phyloP scores from a whole-genome alignment of 441 rosid genomes.

The Melastoma candidum region DNA sequence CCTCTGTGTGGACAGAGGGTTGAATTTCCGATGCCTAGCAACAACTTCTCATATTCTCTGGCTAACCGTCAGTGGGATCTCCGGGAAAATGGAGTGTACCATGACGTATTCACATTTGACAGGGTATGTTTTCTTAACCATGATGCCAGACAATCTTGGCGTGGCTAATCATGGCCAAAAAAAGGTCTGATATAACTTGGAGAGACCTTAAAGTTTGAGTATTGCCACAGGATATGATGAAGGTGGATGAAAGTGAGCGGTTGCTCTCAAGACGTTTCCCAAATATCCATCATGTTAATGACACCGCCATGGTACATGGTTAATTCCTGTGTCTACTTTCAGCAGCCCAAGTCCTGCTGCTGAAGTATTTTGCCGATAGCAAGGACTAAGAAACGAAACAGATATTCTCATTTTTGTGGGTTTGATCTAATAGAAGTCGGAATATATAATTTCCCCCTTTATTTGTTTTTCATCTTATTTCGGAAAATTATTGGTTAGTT shows the following conservation, averaged over 20 bases:
- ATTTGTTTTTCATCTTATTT: no score
- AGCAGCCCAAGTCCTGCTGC: background rate
- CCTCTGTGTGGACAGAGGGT: conserved; percentile 49
- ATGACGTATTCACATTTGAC: conserved; percentile 61
- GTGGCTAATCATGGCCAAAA: no score
- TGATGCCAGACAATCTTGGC: no score
- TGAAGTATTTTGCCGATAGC: background rate
- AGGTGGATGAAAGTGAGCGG: conserved; percentile 61
- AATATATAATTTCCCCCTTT: no score
- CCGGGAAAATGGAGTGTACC: conserved; percentile 47
- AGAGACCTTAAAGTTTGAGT: background rate
- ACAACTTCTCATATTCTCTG: conserved; percentile 78
- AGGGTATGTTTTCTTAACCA: conserved; percentile 37
- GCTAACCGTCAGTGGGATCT: conserved; percentile 88
- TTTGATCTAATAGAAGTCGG: no score
- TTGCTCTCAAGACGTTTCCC: conserved; percentile 70
- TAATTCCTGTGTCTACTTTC: background rate
- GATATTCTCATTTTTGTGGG: no score
- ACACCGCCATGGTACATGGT: conserved; percentile 55
- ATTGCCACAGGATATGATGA: conserved; percentile 68
- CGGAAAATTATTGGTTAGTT: background rate
- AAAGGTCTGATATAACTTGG: no score
- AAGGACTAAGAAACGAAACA: no score
- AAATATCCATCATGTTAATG: conserved; percentile 69
- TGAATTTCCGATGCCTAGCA: conserved; percentile 87